Conservation (phyloP, 306 rosid genomes). For the Carpinus viminea region DNA sequence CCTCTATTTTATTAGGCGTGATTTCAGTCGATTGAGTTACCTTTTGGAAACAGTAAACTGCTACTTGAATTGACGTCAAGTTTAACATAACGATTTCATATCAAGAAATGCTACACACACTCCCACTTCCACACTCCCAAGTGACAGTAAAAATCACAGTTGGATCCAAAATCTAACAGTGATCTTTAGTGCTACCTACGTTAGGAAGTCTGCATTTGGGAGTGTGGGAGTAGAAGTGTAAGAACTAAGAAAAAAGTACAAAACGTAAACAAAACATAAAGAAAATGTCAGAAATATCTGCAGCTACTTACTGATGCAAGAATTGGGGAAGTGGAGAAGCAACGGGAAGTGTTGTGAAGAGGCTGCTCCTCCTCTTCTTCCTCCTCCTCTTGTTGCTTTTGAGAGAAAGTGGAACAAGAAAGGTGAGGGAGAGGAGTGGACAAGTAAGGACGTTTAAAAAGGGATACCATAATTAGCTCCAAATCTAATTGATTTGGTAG, state of each 20-base stretch:
- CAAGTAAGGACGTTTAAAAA: constrained; percentile 14
- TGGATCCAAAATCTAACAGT: no score
- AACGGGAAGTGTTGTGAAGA: constrained; percentile 7
- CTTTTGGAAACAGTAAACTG: no score
- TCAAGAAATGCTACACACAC: no score
- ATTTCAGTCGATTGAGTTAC: no score
- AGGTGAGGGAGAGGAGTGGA: constrained; percentile 14
- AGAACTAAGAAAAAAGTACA: background rate
- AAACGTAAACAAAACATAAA: background rate
- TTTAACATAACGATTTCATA: background rate
- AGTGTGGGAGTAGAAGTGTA: background rate
- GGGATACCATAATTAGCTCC: background rate
- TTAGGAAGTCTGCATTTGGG: no score
- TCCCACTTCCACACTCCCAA: no score
- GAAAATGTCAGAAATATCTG: background rate
- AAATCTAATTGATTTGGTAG: constrained; percentile 35
- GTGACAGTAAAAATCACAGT: no score
- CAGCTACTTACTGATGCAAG: constrained; percentile 35
- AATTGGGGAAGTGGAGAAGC: background rate
- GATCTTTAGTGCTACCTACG: no score
- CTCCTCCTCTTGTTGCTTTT: background rate
- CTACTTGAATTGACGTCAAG: background rate
- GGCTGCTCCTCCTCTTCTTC: constrained; percentile 10
- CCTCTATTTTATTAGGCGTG: no score
- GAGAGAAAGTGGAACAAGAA: constrained; percentile 12